Evolutionary conservation across 2,329 filamentous ascomycete genomes (phyloP).

Genomic region (Cladosporium austrohemisphaericum): DNA sequence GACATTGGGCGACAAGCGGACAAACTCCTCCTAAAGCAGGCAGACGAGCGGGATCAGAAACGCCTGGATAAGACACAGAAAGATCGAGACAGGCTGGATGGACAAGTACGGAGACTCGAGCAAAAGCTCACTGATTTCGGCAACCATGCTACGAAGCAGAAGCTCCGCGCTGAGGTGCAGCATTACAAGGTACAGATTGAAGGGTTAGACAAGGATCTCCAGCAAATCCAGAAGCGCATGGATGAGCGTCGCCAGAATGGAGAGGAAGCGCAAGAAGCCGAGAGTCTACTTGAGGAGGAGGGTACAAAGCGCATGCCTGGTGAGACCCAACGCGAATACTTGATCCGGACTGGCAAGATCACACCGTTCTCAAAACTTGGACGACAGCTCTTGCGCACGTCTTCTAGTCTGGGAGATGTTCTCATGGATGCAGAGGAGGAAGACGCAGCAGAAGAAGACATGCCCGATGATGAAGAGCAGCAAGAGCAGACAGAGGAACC

Average conservation of each 20-base stretch:
- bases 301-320: constrained; percentile 65
- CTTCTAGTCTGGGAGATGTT: constrained; percentile 70
- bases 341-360: constrained; percentile 95
- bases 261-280: constrained; percentile 40
- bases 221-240: constrained; percentile 77
- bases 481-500: constrained; percentile 28
- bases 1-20: constrained; percentile 71
- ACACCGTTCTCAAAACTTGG: constrained; percentile 86
- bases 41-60: constrained; percentile 61
- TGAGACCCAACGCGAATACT: constrained; percentile 80
- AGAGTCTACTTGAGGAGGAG: constrained; percentile 34
- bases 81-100: constrained; percentile 57
- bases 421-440: constrained; percentile 69
- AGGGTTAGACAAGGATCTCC: constrained; percentile 66
- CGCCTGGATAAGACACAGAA: constrained; percentile 55
- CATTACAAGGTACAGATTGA: constrained; percentile 63
- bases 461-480: constrained; percentile 20
- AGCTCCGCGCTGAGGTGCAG: constrained; percentile 62
- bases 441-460: constrained; percentile 41
- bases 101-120: constrained; percentile 59
- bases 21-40: constrained; percentile 57
- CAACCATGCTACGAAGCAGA: constrained; percentile 54
- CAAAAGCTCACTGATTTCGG: constrained; percentile 54
- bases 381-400: constrained; percentile 58
- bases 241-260: constrained; percentile 64